These are phyloP conservation scores for Suhomyces maxii DNA, from an alignment of 1,139 yeast genomes.

Conservation along the genomic window DNA sequence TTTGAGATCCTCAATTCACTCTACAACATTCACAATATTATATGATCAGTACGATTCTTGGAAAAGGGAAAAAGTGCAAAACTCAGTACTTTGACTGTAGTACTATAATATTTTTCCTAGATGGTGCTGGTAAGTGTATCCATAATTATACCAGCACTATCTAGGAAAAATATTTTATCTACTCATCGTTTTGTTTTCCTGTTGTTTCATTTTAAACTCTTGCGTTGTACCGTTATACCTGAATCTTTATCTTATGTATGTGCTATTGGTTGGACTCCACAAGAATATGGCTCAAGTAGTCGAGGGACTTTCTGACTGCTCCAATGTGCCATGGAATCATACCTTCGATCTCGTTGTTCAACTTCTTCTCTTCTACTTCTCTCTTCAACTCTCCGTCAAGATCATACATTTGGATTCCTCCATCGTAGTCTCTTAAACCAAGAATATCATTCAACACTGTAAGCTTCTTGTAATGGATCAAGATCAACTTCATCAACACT, in stretches of 20 bases:
- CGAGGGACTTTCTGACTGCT: constrained; percentile 69
- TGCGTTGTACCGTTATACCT: neutral
- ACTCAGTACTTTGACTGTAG: too few relatives aligned
- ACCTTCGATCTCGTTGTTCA: constrained; percentile 17
- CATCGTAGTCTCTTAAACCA: constrained; percentile 32
- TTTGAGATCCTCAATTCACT: too few relatives aligned
- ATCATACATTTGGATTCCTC: constrained; percentile 14
- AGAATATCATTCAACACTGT: constrained; percentile 51
- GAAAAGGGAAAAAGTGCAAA: too few relatives aligned
- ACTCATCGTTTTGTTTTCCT: too few relatives aligned
- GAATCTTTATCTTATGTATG: too few relatives aligned
- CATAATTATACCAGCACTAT: too few relatives aligned
- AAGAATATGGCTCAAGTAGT: constrained; percentile 43
- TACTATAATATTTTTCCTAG: too few relatives aligned
- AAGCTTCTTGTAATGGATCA: constrained; percentile 68
- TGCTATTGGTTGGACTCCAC: constrained; percentile 27
- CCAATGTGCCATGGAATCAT: constrained; percentile 81
- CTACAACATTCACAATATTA: too few relatives aligned
- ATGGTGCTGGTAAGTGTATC: too few relatives aligned
- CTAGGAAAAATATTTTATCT: too few relatives aligned
- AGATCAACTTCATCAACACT: constrained; percentile 57
- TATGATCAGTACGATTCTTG: too few relatives aligned
- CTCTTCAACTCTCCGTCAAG: constrained; percentile 3
- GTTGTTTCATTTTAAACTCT: too few relatives aligned
- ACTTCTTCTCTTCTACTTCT: constrained; percentile 6